These are phyloP conservation scores for Arthrobotrys musiformis DNA, from an alignment of 2,329 filamentous ascomycete species.

Conservation along the genomic window DNA sequence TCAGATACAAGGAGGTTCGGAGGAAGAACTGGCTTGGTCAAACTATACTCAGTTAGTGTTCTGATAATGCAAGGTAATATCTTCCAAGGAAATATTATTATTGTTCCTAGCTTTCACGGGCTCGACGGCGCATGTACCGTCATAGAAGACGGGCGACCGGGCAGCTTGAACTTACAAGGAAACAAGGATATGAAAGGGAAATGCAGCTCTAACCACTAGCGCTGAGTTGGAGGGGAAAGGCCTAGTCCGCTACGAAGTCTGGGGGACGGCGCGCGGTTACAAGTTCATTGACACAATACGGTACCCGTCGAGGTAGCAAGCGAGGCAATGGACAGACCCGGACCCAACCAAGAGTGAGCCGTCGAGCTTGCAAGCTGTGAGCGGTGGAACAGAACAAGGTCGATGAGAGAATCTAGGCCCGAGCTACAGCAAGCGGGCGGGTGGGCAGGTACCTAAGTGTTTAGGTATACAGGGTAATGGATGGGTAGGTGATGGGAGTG, in stretches of 20 bases:
- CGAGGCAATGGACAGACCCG: slow-evolving; percentile 31
- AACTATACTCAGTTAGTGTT: neutral
- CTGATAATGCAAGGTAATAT: neutral
- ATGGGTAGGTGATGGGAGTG: no score
- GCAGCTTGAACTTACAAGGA: neutral
- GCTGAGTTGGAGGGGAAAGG: neutral
- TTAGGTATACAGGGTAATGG: neutral
- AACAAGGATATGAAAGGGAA: neutral
- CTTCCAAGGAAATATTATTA: neutral
- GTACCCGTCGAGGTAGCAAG: neutral
- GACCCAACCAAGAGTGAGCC: slow-evolving; percentile 43
- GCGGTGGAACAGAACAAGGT: neutral
- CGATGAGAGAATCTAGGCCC: neutral
- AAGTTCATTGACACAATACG: neutral
- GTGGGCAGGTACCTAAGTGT: slow-evolving; percentile 4
- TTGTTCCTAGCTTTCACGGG: neutral
- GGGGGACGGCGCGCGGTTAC: neutral
- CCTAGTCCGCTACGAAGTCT: neutral
- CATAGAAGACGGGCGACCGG: neutral
- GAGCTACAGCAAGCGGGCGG: neutral
- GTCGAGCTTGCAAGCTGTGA: slow-evolving; percentile 6
- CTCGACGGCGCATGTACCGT: neutral
- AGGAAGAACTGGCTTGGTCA: slow-evolving; percentile 1
- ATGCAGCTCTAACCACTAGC: neutral
- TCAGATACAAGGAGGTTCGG: neutral